Evolutionary conservation across 2,329 filamentous ascomycete genomes (phyloP).

Genomic region (Arthrocladium fulminans): DNA sequence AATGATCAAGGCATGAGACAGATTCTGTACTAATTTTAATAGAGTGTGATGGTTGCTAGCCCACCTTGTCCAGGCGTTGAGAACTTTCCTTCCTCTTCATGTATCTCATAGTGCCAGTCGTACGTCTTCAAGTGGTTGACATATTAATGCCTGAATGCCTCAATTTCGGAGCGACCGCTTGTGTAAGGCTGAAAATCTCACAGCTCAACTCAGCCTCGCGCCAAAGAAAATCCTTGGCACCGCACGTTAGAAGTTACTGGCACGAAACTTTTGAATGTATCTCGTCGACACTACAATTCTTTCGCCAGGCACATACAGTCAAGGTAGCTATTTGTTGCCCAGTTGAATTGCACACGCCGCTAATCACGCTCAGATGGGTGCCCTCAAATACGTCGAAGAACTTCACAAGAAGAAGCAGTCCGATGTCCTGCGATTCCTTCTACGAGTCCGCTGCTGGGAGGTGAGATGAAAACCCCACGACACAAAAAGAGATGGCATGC

Average conservation of each 20-base stretch:
- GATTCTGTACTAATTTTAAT: too few species aligned
- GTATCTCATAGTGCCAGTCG: too few species aligned
- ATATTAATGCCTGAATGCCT: not conserved
- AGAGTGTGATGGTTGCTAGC: too few species aligned
- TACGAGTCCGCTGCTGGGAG: constrained; percentile 99
- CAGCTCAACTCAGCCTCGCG: too few species aligned
- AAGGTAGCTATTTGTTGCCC: constrained; percentile 13
- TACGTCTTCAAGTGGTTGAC: not conserved
- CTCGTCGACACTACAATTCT: not conserved
- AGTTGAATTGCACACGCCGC: not conserved
- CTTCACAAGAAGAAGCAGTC: constrained; percentile 99
- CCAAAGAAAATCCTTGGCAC: too few species aligned
- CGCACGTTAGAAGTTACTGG: not conserved
- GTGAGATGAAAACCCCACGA: constrained; percentile 41
- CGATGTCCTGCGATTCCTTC: constrained; percentile 99
- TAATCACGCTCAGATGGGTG: constrained; percentile 70
- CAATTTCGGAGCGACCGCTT: not conserved
- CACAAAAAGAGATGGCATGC: constrained; percentile 14
- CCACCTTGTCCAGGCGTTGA: too few species aligned
- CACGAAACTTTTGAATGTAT: not conserved
- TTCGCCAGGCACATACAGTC: constrained; percentile 17
- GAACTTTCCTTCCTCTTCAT: too few species aligned
- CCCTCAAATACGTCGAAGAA: constrained; percentile 99
- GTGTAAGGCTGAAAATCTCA: not conserved
- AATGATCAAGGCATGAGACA: not conserved